Conservation (phyloP, 805 yeast genomes). For the Lachancea quebecensis region DNA sequence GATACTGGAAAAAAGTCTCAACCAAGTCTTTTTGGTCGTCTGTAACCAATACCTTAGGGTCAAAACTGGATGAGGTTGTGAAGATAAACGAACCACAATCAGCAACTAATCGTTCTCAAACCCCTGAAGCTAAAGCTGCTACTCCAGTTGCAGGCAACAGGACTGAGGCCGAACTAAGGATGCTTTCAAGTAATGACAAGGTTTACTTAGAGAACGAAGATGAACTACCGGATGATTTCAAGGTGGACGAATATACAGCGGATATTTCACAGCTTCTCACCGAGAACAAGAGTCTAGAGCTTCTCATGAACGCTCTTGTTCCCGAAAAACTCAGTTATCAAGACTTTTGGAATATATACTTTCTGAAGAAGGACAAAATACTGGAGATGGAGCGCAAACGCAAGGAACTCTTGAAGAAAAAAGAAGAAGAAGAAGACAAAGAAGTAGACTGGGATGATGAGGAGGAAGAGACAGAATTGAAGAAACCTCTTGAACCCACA, state of each 20-base stretch:
- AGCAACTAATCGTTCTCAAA: constrained; percentile 12
- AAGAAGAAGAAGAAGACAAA: constrained; percentile 28
- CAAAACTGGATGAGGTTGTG: constrained; percentile 19
- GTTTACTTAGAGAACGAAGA: constrained; percentile 32
- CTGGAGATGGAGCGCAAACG: constrained; percentile 58
- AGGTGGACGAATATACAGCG: constrained; percentile 41
- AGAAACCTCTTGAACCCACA: background rate
- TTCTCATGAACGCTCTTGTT: constrained; percentile 55
- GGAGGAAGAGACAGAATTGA: constrained; percentile 23
- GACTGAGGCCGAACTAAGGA: constrained; percentile 56
- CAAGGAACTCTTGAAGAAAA: constrained; percentile 48
- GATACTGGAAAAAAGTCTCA: constrained; percentile 28
- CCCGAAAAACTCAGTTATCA: constrained; percentile 54
- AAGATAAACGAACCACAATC: constrained; percentile 8
- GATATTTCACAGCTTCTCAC: constrained; percentile 43
- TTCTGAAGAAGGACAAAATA: constrained; percentile 45
- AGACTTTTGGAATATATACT: constrained; percentile 72
- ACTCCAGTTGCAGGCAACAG: constrained; percentile 42
- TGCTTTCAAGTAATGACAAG: constrained; percentile 44
- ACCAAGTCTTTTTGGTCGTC: constrained; percentile 25
- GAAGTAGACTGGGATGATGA: constrained; percentile 34
- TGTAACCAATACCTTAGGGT: constrained; percentile 16
- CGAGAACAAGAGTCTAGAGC: constrained; percentile 44
- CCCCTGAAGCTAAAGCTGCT: constrained; percentile 30
- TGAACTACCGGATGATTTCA: constrained; percentile 31